phyloP scores from a whole-genome alignment of 225 moss, liverwort and hornwort species.

The Lunularia cruciata region DNA sequence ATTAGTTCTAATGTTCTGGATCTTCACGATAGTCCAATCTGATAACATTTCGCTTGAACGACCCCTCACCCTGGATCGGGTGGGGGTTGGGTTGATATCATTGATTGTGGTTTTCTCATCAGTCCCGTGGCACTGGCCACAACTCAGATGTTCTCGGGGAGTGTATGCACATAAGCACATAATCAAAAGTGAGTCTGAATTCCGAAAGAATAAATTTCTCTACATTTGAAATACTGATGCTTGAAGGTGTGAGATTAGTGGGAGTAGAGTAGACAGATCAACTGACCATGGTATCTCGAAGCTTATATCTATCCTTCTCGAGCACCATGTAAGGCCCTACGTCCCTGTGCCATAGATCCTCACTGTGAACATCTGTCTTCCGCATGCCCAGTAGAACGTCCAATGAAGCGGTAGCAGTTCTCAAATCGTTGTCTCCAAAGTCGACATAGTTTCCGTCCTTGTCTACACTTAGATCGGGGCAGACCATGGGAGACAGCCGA shows the following conservation, averaged over 20 bases:
- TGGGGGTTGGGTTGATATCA: too few relatives aligned
- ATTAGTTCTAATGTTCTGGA: too few relatives aligned
- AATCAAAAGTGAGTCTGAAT: too few relatives aligned
- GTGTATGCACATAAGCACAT: too few relatives aligned
- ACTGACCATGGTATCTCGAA: constrained; percentile 40
- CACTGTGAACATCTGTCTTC: constrained; percentile 36
- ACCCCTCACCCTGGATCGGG: too few relatives aligned
- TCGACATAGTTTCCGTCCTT: constrained; percentile 44
- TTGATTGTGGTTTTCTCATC: too few relatives aligned
- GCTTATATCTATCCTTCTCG: constrained; percentile 40
- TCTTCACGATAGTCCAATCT: too few relatives aligned
- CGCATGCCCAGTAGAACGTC: constrained; percentile 41
- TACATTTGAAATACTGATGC: too few relatives aligned
- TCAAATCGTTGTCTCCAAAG: constrained; percentile 33
- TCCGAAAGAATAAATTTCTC: too few relatives aligned
- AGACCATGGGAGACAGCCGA: constrained; percentile 41
- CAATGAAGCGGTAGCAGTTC: constrained; percentile 33
- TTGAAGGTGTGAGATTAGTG: neutral
- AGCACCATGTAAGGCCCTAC: constrained; percentile 50
- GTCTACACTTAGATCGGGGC: constrained; percentile 43
- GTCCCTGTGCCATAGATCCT: constrained; percentile 32
- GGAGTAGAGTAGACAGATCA: neutral
- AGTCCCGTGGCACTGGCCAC: too few relatives aligned
- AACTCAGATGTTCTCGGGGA: too few relatives aligned
- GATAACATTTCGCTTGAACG: too few relatives aligned